A percentile compares a stretch with the other conserved stretches of the same genome.
phyloP scores from a whole-genome alignment of 1,139 yeast species.

The Yamadazyma triangularis region DNA sequence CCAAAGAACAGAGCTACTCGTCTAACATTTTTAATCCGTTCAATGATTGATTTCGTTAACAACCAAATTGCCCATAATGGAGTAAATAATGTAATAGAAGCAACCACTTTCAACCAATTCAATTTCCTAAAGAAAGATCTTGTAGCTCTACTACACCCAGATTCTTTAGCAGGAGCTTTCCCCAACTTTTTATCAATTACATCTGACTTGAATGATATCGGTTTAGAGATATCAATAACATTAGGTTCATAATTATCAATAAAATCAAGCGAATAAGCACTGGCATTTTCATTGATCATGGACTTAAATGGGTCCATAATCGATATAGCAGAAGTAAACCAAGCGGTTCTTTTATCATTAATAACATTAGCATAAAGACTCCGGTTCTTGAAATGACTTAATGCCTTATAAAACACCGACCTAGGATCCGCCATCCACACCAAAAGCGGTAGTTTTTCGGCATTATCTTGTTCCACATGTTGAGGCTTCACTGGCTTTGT shows the following conservation, averaged over 20 bases:
- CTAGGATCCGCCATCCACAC: slow-evolving; percentile 60
- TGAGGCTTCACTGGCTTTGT: slow-evolving; percentile 4
- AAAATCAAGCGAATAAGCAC: slow-evolving; percentile 40
- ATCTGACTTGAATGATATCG: slow-evolving; percentile 14
- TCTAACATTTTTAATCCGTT: slow-evolving; percentile 30
- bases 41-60: slow-evolving; percentile 38
- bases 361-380: slow-evolving; percentile 69
- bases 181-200: neutral
- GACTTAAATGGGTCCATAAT: slow-evolving; percentile 57
- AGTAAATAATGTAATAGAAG: slow-evolving; percentile 39
- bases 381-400: slow-evolving; percentile 46
- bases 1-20: slow-evolving; percentile 28
- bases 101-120: slow-evolving; percentile 44
- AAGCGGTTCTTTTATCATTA: slow-evolving; percentile 75
- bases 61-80: slow-evolving; percentile 54
- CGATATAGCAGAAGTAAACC: slow-evolving; percentile 77
- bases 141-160: slow-evolving; percentile 4
- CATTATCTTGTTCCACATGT: slow-evolving; percentile 2
- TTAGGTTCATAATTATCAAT: slow-evolving; percentile 50
- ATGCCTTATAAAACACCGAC: slow-evolving; percentile 56
- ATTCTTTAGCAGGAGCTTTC: slow-evolving; percentile 4
- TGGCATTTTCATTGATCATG: slow-evolving; percentile 33
- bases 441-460: slow-evolving; percentile 45
- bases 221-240: slow-evolving; percentile 44
- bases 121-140: slow-evolving; percentile 24